Evolutionary conservation across 208 protist genomes (phyloP), one percentile per base, ranked within the genome.

Genomic region (Tritrichomonas musculus): DNA sequence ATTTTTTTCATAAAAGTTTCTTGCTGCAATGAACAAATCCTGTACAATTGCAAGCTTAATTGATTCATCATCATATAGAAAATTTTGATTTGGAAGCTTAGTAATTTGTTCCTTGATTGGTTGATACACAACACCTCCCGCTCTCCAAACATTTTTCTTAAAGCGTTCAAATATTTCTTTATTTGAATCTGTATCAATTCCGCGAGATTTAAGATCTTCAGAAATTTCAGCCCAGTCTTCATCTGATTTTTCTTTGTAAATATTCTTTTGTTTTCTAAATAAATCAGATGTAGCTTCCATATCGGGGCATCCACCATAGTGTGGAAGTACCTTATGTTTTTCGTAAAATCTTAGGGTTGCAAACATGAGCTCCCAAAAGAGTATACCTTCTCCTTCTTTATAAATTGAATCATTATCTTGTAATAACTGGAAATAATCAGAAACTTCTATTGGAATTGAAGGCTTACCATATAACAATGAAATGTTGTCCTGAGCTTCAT

Each of bases 141-240:
- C 39, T 57, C 3, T 57, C 0, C 30, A 88, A 57, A 88, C 44
- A 20, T 88, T 88, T 27, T 57, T 53, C 14, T 20, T 50, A 36
- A 88, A 88, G 8, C 77, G 53, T 5, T 50, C 22, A 1, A 53
- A 53, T 8, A 57, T 53, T 22, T 53, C 47, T 88, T 88, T 47
- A n/a, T n/a, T n/a, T n/a, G n/a, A n/a, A 53, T 44, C 41, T 1
- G 57, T 88, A 22, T 88, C 47, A 39, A 17, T 8, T n/a, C 25
- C 25, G 3, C 27, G 11, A 13, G 22, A 33, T n/a, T 57, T 33
- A 0, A 88, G 20, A 22, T 36, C 77, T 53, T 53, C 47, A 27
- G 27, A 57, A 57, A 88, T 49, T 88, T 88, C 77, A 27, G 33
- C 0, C 77, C 77, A 88, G 77, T 88, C 77, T 88, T 88, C 47